phyloP scores from a whole-genome alignment of 2,329 filamentous ascomycete genomes.

The Fusarium xyrophilum region DNA sequence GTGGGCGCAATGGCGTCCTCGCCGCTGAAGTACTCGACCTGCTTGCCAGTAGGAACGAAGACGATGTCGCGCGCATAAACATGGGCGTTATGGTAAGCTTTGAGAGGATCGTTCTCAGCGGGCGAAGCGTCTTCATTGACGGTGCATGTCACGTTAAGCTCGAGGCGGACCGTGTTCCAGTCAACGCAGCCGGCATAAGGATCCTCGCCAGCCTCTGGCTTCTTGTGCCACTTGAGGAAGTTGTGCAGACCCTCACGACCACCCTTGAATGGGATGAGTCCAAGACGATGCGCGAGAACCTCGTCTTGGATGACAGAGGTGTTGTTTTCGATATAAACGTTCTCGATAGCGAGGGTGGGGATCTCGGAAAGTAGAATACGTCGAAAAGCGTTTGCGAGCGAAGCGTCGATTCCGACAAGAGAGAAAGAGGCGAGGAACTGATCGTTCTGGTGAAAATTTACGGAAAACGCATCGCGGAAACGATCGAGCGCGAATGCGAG shows the following conservation, averaged over 20 bases:
- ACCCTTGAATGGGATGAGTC: constrained; percentile 88
- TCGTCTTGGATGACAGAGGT: constrained; percentile 98
- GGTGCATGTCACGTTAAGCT: constrained; percentile 79
- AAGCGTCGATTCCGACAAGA: constrained; percentile 87
- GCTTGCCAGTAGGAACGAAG: constrained; percentile 78
- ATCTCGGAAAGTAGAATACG: constrained; percentile 95
- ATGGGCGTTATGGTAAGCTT: constrained; percentile 85
- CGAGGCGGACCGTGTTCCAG: constrained; percentile 85
- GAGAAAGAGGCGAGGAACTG: constrained; percentile 84
- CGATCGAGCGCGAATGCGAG: constrained; percentile 77
- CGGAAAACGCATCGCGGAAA: constrained; percentile 73
- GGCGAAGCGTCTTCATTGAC: constrained; percentile 75
- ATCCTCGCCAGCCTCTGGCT: constrained; percentile 68
- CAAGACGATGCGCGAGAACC: constrained; percentile 88
- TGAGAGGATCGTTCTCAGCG: constrained; percentile 79
- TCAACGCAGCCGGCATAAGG: constrained; percentile 69
- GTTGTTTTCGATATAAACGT: constrained; percentile 93
- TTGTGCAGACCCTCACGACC: constrained; percentile 75
- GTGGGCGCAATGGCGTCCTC: constrained; percentile 74
- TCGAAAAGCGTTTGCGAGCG: constrained; percentile 95
- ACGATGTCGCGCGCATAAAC: constrained; percentile 80
- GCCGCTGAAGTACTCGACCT: constrained; percentile 72
- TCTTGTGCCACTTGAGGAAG: constrained; percentile 83
- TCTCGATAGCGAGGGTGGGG: constrained; percentile 91
- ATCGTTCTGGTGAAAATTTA: constrained; percentile 86